Evolutionary conservation across 116 monocot genomes (phyloP), one percentile per base, ranked within the genome.

Genomic region (Iris pallida): DNA sequence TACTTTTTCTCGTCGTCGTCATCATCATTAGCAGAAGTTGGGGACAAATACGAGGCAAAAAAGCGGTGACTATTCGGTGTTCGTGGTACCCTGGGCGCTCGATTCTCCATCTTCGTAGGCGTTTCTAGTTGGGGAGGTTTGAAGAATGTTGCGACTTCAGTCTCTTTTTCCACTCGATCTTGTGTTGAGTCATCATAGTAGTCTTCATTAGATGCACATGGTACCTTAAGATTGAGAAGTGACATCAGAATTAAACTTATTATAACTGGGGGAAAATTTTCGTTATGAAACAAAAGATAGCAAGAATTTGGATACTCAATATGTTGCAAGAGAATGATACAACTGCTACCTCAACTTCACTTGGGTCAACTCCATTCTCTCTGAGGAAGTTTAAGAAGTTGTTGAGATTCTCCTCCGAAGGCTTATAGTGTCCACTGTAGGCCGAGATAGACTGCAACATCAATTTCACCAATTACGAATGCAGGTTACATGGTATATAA

Each of bases 381-480:
- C 11, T 44, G 66, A 94, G 85, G 68, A 88, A 85, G 66, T 11
- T 69, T 60, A 94, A 41, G 64, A 90, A 90, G 62, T 75, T 77
- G 45, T 72, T 16, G 47, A 94, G 78, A 57, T 90, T 85, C 65
- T 94, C 87, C 55, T 71, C 75, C 0, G 77, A 70, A 16, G 94
- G 94, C 4, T 75, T 69, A 73, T 94, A 94, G 68, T 94, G 94
- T 14, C 94, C 94, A 73, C 94, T 94, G 73, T 94, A 88, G 17
- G 90, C 79, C 76, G 79, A 90, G 57, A 90, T 81, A 45, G 63
- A 52, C 94, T 94, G 72, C 61, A 75, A 13, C 13, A 51, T 9
- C 13, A 51, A 51, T 51, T 13, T 9, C 1, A 4, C 49, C n/a
- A n/a, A n/a, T n/a, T n/a, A n/a, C n/a, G n/a, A n/a, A 51, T 51